Percentiles rank a stretch among this genome's conserved stretches.
Evolutionary conservation across 169 alveolate genomes (phyloP).

Genomic region (Babesia bigemina): DNA sequence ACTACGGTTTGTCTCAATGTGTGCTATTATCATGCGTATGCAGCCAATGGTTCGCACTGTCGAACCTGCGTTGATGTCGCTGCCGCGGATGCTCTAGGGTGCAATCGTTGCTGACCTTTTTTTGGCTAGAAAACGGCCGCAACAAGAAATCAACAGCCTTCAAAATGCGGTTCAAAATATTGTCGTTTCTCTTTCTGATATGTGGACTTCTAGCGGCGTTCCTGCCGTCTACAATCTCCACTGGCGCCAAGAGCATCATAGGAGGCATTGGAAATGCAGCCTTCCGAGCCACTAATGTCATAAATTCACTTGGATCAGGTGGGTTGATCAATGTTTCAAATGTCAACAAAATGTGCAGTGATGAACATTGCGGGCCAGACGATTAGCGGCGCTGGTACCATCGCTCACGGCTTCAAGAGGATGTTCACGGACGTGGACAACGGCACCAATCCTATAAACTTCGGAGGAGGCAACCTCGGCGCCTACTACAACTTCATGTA

Average conservation of each 20-base stretch:
- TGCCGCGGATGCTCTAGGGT: constrained; percentile 22
- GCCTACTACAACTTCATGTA: constrained; percentile 72
- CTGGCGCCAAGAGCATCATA: constrained; percentile 12
- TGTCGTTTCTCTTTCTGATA: not conserved
- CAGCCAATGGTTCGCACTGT: constrained; percentile 67
- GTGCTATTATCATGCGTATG: not conserved
- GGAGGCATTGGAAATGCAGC: constrained; percentile 6
- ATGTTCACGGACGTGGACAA: constrained; percentile 31
- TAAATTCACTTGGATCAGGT: constrained; percentile 2
- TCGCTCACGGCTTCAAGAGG: constrained; percentile 27
- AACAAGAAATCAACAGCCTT: not conserved
- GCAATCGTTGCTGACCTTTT: not conserved
- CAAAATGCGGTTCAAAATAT: constrained; percentile 8
- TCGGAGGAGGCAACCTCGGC: constrained; percentile 69
- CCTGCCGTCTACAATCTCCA: not conserved
- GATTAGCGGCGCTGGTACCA: not conserved
- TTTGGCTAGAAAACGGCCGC: not conserved
- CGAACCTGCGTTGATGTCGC: constrained; percentile 16
- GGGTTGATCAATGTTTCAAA: not conserved
- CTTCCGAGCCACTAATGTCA: not conserved
- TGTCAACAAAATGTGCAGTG: not conserved
- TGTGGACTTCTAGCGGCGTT: constrained; percentile 19
- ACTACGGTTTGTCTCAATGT: constrained; percentile 78
- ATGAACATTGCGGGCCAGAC: not conserved
- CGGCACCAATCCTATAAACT: constrained; percentile 61